phyloP scores from a whole-genome alignment of 2,329 filamentous ascomycete species.

The Aspergillus sp. region DNA sequence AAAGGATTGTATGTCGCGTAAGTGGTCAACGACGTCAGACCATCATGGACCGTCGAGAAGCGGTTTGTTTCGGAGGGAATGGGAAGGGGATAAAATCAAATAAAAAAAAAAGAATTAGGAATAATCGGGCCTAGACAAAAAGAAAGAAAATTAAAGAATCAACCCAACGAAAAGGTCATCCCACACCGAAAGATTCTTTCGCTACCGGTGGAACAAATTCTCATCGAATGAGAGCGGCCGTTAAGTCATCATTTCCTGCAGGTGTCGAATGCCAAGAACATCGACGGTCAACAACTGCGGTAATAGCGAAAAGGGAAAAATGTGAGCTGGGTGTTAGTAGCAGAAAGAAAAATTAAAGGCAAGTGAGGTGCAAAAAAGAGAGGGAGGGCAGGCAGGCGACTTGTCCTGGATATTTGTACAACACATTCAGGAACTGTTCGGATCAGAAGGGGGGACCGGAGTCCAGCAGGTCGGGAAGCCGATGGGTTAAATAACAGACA shows the following conservation, averaged over 20 bases:
- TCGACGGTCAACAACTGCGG: background rate
- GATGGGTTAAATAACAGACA: conserved; percentile 5
- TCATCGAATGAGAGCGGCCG: background rate
- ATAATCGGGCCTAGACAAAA: background rate
- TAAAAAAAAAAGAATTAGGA: background rate
- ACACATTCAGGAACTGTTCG: background rate
- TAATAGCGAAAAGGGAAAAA: background rate
- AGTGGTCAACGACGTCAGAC: background rate
- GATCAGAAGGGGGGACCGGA: background rate
- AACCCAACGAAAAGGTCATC: background rate
- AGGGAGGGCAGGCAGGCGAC: background rate
- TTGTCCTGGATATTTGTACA: background rate
- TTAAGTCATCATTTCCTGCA: background rate
- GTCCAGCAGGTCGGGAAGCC: conserved; percentile 1
- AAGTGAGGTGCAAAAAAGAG: background rate
- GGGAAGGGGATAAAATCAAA: background rate
- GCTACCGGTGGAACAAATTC: background rate
- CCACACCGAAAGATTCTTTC: conserved; percentile 1
- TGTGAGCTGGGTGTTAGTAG: background rate
- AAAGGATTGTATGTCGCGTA: background rate
- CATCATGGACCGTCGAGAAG: background rate
- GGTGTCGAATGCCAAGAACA: background rate
- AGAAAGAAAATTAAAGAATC: background rate
- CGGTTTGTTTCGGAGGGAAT: background rate
- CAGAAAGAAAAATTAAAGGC: background rate